These are phyloP conservation scores for Zasmidium citrigriseum DNA, from an alignment of 2,329 filamentous ascomycete genomes.

Conservation along the genomic window DNA sequence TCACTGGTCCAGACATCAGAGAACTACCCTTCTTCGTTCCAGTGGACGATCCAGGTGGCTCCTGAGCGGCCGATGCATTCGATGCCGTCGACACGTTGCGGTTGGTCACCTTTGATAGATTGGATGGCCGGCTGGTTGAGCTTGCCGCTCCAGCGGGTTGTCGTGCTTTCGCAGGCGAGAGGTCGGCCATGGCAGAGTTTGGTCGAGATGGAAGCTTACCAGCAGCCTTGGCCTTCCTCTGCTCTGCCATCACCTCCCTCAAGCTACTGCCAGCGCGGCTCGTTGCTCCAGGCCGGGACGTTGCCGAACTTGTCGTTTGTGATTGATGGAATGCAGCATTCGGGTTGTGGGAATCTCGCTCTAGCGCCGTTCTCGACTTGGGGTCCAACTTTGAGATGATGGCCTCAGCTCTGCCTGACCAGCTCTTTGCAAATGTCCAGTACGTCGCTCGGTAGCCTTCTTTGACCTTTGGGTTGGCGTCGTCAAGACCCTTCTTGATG, in stretches of 20 bases:
- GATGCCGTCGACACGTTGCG: constrained; percentile 34
- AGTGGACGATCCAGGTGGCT: constrained; percentile 26
- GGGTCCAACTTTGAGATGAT: constrained; percentile 78
- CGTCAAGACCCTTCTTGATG: constrained; percentile 82
- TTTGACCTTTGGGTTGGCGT: constrained; percentile 86
- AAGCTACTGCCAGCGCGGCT: constrained; percentile 62
- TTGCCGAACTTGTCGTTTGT: constrained; percentile 47
- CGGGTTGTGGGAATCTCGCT: constrained; percentile 82
- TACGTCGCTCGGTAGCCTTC: constrained; percentile 83
- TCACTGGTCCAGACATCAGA: constrained; percentile 61
- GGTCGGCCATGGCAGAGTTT: constrained; percentile 58
- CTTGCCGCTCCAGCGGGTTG: constrained; percentile 24
- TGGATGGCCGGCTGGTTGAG: constrained; percentile 29
- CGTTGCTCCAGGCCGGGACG: constrained; percentile 46
- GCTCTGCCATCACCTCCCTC: constrained; percentile 74
- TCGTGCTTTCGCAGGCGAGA: constrained; percentile 49
- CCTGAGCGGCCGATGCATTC: constrained; percentile 22
- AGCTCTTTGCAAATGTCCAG: constrained; percentile 78
- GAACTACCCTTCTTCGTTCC: constrained; percentile 41
- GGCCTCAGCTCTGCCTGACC: constrained; percentile 73
- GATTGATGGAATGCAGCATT: constrained; percentile 50
- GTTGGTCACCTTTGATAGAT: constrained; percentile 30
- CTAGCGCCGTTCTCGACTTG: constrained; percentile 76
- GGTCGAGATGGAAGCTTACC: constrained; percentile 54
- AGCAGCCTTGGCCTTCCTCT: constrained; percentile 65